Percentiles rank a stretch among this genome's conserved stretches.
These are phyloP conservation scores for Herpetospermum pedunculosum DNA, from an alignment of 306 rosid species.

Conservation along the genomic window DNA sequence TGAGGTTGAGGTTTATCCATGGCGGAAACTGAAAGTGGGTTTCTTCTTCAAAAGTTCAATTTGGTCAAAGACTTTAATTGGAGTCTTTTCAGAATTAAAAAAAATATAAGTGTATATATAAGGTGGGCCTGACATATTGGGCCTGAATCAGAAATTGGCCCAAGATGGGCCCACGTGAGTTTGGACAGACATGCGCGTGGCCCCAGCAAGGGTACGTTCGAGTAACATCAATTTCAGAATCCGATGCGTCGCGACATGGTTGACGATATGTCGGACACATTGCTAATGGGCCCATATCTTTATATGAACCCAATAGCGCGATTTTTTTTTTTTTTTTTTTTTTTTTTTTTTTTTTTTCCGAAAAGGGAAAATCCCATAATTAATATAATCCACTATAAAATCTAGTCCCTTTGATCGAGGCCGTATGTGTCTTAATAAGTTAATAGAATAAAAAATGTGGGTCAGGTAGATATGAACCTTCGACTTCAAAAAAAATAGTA, in stretches of 20 bases:
- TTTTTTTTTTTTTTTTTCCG: too few relatives aligned
- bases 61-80: background rate
- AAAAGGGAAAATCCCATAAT: too few relatives aligned
- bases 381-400: too few relatives aligned
- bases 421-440: too few relatives aligned
- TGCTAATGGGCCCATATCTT: too few relatives aligned
- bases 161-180: constrained; percentile 1
- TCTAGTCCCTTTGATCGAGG: too few relatives aligned
- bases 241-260: background rate
- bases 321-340: too few relatives aligned
- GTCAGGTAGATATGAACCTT: too few relatives aligned
- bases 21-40: background rate
- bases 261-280: background rate
- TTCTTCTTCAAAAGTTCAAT: too few relatives aligned
- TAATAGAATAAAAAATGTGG: too few relatives aligned
- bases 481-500: too few relatives aligned
- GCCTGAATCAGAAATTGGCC: background rate
- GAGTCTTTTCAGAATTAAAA: background rate
- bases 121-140: background rate
- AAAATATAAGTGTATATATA: background rate
- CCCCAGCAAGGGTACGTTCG: background rate
- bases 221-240: background rate
- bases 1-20: constrained; percentile 30
- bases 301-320: background rate
- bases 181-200: too few relatives aligned